Evolutionary conservation across 2,329 filamentous ascomycete genomes (phyloP).

Genomic region (Biscogniauxia sp.): DNA sequence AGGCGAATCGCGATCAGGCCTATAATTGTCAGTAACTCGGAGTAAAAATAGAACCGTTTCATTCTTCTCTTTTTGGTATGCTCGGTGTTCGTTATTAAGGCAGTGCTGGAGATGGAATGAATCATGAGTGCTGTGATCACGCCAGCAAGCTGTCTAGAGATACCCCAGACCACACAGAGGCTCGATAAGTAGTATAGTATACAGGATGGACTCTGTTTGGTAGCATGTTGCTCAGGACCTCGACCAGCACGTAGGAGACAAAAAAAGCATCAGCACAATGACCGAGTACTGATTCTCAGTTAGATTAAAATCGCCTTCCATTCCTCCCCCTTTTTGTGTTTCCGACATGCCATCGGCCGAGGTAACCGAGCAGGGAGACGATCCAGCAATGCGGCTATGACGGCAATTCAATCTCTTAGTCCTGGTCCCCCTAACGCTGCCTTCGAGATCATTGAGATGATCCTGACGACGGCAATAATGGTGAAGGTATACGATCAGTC

Average conservation of each 20-base stretch:
- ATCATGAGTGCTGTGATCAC: constrained; percentile 13
- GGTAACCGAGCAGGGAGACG: constrained; percentile 20
- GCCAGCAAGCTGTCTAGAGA: constrained; percentile 19
- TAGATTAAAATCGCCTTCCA: constrained; percentile 21
- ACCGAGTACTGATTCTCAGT: constrained; percentile 26
- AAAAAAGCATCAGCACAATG: constrained; percentile 29
- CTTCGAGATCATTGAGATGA: neutral
- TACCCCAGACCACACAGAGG: constrained; percentile 24
- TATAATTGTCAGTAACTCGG: constrained; percentile 3
- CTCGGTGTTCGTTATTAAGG: neutral
- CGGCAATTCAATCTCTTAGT: neutral
- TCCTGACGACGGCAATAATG: neutral
- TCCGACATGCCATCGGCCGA: constrained; percentile 9
- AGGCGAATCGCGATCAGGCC: constrained; percentile 10
- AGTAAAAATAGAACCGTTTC: neutral
- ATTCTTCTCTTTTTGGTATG: neutral
- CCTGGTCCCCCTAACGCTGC: neutral
- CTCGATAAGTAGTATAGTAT: constrained; percentile 22
- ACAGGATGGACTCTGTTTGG: constrained; percentile 23
- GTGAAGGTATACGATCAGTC: constrained; percentile 8
- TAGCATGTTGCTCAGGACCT: constrained; percentile 26
- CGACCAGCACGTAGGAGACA: constrained; percentile 26
- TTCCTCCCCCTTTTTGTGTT: constrained; percentile 25
- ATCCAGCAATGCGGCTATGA: constrained; percentile 12
- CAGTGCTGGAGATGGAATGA: neutral